Evolutionary conservation across 805 yeast species (phyloP).

Genomic region (Metschnikowia reukaufii): DNA sequence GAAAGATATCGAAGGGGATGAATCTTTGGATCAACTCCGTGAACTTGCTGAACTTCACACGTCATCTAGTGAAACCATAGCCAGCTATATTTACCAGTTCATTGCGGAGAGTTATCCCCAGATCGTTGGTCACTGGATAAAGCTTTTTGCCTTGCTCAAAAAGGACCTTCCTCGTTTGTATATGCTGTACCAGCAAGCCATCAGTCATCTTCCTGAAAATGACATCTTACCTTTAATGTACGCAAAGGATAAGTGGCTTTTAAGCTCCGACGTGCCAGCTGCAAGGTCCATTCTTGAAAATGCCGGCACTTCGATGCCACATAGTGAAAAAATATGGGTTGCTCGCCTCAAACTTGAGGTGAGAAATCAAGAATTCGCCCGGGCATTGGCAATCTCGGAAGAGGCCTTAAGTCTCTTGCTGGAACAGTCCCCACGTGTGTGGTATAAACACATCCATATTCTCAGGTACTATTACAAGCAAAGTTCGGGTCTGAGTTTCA

Average conservation of each 20-base stretch:
- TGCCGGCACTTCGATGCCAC: conserved; percentile 46
- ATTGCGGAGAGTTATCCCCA: conserved; percentile 49
- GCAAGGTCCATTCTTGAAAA: conserved; percentile 55
- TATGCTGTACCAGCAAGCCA: conserved; percentile 52
- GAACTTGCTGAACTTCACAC: conserved; percentile 15
- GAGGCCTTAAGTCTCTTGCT: conserved; percentile 14
- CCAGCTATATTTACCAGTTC: conserved; percentile 49
- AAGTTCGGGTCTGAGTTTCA: conserved; percentile 10
- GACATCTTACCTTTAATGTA: conserved; percentile 63
- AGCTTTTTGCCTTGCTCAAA: conserved; percentile 38
- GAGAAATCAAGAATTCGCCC: conserved; percentile 30
- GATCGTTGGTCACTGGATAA: conserved; percentile 48
- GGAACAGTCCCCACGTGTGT: conserved; percentile 45
- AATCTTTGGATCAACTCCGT: conserved; percentile 9
- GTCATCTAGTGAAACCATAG: conserved; percentile 27
- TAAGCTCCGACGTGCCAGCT: conserved; percentile 44
- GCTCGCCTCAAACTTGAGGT: conserved; percentile 70
- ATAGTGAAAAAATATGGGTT: conserved; percentile 60
- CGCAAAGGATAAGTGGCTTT: conserved; percentile 66
- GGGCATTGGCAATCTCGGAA: conserved; percentile 36
- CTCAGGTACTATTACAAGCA: conserved; percentile 40
- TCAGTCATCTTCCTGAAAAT: conserved; percentile 46
- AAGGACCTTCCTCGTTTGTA: conserved; percentile 21
- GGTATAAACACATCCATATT: conserved; percentile 60
- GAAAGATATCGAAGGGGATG: conserved; percentile 25